Base-by-base conservation (phyloP, 345 rosid genomes). In the Boechera stricta region DNA sequence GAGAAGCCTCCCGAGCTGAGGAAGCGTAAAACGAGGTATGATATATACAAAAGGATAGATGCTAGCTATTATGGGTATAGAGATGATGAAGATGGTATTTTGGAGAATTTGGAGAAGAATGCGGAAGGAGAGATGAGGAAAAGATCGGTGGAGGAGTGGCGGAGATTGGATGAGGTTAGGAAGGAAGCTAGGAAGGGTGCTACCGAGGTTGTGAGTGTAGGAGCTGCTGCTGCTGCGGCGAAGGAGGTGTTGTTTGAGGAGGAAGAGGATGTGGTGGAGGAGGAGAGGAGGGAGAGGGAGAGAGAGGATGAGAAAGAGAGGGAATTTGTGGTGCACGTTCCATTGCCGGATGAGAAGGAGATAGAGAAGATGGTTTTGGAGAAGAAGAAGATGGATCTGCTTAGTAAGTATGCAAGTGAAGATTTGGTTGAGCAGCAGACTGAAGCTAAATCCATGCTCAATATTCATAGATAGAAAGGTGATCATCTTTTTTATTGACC, bases 1-100 rank as follows among this genome's bases (percentile, higher is more conserved):
- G 98, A 95, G 86, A 95, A 95, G 73, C 99, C 99, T 1, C 98
- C 97, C 2, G 98, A 89, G 82, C 74, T 95, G 74, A 82, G 96
- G 74, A 95, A 92, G 71, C 76, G 98, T 42, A 88, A 89, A 72
- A 95, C 97, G 4, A 82, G 99, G 80, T 95, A 92, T 57, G 99
- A 92, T 74, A 92, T 95, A 11, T 95, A 90, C 33, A 95, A 91
- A 54, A 84, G 97, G 85, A 95, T 95, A 29, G 97, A 95, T 64
- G 90, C 98, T 21, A 95, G 97, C 53, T 95, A 92, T 51, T 95
- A 95, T 15, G 98, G 98, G 10, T 95, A 92, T 45, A 89, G 98
- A 69, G 99, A 95, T 9, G 97, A 95, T 0, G 98, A 95, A 67
- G 98, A 92, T 63, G 98, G 97, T 2, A 89, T 91, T 11, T 77